Conservation (phyloP, 768 basidiomycete species). For the Naematelia aurantialba region DNA sequence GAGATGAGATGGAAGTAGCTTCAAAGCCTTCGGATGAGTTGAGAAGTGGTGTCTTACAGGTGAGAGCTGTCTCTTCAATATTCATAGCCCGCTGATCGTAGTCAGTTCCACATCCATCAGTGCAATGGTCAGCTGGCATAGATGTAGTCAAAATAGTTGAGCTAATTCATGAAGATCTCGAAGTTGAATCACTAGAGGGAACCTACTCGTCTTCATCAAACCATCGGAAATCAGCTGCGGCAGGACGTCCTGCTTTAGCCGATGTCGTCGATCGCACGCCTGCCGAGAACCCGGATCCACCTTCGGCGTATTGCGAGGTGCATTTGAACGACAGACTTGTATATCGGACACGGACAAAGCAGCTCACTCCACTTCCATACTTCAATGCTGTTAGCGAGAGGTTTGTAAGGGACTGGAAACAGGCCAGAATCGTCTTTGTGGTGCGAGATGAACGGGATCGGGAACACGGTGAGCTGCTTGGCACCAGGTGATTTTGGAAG, state of each 20-base stretch:
- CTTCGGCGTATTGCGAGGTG: slow-evolving; percentile 48
- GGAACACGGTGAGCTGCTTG: slow-evolving; percentile 44
- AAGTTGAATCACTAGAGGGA: slow-evolving; percentile 33
- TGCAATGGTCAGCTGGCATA: slow-evolving; percentile 31
- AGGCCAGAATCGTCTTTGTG: slow-evolving; percentile 44
- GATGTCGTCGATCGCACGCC: slow-evolving; percentile 36
- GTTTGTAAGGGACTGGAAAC: slow-evolving; percentile 49
- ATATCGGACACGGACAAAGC: slow-evolving; percentile 49
- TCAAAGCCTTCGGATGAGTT: slow-evolving; percentile 34
- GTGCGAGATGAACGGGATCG: slow-evolving; percentile 49
- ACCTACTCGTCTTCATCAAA: slow-evolving; percentile 25
- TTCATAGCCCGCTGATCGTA: background rate
- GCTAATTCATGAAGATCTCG: slow-evolving; percentile 28
- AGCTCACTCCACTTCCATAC: slow-evolving; percentile 47
- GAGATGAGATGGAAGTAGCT: slow-evolving; percentile 44
- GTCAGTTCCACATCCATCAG: slow-evolving; percentile 47
- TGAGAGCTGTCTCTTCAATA: slow-evolving; percentile 7
- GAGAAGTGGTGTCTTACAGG: slow-evolving; percentile 43
- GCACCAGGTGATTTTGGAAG: too few species aligned
- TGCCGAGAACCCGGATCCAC: slow-evolving; percentile 40
- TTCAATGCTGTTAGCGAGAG: slow-evolving; percentile 49
- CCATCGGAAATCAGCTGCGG: slow-evolving; percentile 22
- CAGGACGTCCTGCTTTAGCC: slow-evolving; percentile 38
- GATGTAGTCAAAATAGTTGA: background rate
- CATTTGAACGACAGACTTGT: slow-evolving; percentile 49